Evolutionary conservation across 2,329 filamentous ascomycete species (phyloP).

Genomic region (Bipolaris gigantea): DNA sequence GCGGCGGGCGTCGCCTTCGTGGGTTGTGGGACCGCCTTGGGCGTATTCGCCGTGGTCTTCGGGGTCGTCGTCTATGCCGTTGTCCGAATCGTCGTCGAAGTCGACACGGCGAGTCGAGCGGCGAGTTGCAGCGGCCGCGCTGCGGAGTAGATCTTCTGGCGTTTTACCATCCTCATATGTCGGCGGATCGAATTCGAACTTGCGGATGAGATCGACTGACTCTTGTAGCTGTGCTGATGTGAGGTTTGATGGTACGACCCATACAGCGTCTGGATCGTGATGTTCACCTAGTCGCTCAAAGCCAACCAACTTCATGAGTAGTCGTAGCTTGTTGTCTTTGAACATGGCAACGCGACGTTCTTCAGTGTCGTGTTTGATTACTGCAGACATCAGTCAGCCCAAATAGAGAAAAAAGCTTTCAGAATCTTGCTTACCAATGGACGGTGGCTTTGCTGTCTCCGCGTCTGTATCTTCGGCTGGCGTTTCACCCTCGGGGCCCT

Average conservation of each 20-base stretch:
- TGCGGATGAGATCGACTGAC: constrained; percentile 70
- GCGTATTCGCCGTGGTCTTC: constrained; percentile 66
- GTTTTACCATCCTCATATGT: constrained; percentile 73
- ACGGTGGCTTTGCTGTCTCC: constrained; percentile 44
- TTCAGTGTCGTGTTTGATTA: constrained; percentile 62
- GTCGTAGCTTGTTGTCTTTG: constrained; percentile 83
- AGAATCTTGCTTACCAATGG: constrained; percentile 45
- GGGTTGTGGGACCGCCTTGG: constrained; percentile 65
- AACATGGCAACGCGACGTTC: constrained; percentile 74
- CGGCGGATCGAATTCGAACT: constrained; percentile 76
- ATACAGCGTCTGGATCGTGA: constrained; percentile 74
- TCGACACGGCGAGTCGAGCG: constrained; percentile 53
- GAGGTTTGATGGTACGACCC: constrained; percentile 72
- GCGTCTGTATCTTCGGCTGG: constrained; percentile 42
- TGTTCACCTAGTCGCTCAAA: constrained; percentile 67
- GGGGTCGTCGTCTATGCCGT: constrained; percentile 60
- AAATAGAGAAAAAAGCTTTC: constrained; percentile 20
- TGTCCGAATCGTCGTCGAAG: constrained; percentile 72
- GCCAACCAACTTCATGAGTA: constrained; percentile 77
- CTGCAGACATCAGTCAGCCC: constrained; percentile 15
- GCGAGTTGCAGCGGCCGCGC: constrained; percentile 59
- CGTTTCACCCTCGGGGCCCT: constrained; percentile 21
- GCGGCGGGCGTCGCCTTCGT: constrained; percentile 57
- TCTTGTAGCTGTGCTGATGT: constrained; percentile 68
- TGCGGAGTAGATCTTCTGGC: constrained; percentile 77